Base-by-base conservation (phyloP, 2,329 filamentous ascomycete species). In the Fusarium vanettenii region DNA sequence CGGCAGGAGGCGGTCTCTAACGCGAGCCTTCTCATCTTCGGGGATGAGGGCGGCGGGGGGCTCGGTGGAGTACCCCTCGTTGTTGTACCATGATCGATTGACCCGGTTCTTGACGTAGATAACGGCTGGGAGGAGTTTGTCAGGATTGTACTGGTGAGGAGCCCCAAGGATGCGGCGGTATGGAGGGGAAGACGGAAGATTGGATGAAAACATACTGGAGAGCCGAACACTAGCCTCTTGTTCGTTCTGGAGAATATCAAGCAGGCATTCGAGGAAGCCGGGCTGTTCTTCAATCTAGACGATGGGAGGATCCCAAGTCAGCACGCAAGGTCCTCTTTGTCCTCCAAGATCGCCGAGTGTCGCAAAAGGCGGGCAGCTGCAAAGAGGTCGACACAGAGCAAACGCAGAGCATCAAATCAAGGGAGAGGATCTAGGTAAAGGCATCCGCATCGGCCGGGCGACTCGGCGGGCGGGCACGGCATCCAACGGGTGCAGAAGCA, bases 51-150 rank as follows among this genome's bases (percentile, higher is more conserved):
- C 91, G 39, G 75, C 52, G 43, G 76, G 71, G 59, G 71, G 66
- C 79, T 93, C 92, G 80, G 90, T 89, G 73, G 92, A 90, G 81
- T 89, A 92, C 76, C 96, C 93, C 76, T 97, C 94, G 80, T 89
- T 88, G 73, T 90, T 91, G 66, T 92, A 90, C 97, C 97, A 99
- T 79, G 94, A 95, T 82, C 95, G 93, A 83, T 94, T 96, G 83
- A 98, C 93, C 82, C 95, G 93, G 86, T 99, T 98, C 87, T 99
- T 99, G 83, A 98, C 91, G 86, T 98, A 99, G 79, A 99, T 94
- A 81, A 96, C 95, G 81, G 95, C 96, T 98, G 84, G 71, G 62
- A 55, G 9, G 22, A 48, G 9, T 71, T 76, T 66, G 76, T 76
- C 57, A 66, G 71, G 43, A 39, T 56, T 69, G 60, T 48, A 63